A percentile compares a stretch with the other conserved stretches of the same genome.
phyloP scores from a whole-genome alignment of 768 basidiomycete genomes.

The Leccinum olivaceopallidum region DNA sequence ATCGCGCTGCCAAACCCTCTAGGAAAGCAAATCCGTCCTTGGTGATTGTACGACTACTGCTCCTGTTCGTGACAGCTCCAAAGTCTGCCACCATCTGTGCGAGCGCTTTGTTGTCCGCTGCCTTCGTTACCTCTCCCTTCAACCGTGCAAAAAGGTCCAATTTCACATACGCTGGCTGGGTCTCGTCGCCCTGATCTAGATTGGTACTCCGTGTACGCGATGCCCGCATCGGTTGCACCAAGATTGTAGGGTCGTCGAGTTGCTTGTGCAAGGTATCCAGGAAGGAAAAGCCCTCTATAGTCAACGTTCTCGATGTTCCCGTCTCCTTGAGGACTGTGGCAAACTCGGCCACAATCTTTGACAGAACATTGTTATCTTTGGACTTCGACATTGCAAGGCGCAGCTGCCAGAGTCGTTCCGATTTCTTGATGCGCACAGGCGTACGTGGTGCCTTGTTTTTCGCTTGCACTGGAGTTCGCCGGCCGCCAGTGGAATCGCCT shows the following conservation, averaged over 20 bases:
- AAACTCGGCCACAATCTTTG: slow-evolving; percentile 59
- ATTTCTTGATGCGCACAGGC: slow-evolving; percentile 40
- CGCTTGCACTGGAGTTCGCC: slow-evolving; percentile 18
- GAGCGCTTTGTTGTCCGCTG: slow-evolving; percentile 54
- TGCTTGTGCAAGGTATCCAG: slow-evolving; percentile 71
- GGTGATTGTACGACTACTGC: slow-evolving; percentile 68
- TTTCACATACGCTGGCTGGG: slow-evolving; percentile 54
- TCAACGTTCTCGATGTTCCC: slow-evolving; percentile 65
- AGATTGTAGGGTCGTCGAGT: slow-evolving; percentile 66
- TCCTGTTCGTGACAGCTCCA: slow-evolving; percentile 64
- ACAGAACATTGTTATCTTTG: slow-evolving; percentile 55
- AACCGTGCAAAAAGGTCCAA: slow-evolving; percentile 60
- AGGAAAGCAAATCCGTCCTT: slow-evolving; percentile 77
- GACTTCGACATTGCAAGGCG: slow-evolving; percentile 44
- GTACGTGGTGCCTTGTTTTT: slow-evolving; percentile 30
- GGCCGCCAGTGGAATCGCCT: slow-evolving; percentile 36
- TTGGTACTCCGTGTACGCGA: slow-evolving; percentile 42
- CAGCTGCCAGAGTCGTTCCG: slow-evolving; percentile 50
- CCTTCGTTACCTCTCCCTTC: slow-evolving; percentile 51
- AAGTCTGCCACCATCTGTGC: slow-evolving; percentile 71
- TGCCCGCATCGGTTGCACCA: slow-evolving; percentile 52
- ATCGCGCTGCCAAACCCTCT: slow-evolving; percentile 55
- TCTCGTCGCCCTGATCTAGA: slow-evolving; percentile 39
- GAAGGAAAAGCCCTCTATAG: slow-evolving; percentile 70
- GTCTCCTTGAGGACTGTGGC: slow-evolving; percentile 56